A percentile compares a stretch with the other conserved stretches of the same genome.
Conservation (phyloP, 2,329 filamentous ascomycete species). For the Lachnum nothofagi region DNA sequence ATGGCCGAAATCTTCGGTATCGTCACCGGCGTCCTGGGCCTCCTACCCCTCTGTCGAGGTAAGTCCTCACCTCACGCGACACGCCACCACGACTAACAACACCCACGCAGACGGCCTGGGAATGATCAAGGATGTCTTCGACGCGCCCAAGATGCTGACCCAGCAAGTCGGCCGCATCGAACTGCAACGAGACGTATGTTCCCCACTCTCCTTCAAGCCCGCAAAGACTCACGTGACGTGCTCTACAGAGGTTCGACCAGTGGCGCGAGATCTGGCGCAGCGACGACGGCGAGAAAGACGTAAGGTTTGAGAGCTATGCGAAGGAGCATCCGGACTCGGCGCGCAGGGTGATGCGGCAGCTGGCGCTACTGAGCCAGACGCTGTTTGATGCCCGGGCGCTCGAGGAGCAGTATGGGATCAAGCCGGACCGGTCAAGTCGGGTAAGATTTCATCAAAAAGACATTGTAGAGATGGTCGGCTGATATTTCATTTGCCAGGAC, state of each 20-base stretch:
- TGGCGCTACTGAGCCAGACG: conserved; percentile 21
- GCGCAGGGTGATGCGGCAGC: conserved; percentile 17
- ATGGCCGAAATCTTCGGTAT: conserved; percentile 24
- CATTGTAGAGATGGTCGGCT: not conserved
- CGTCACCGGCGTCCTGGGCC: conserved; percentile 21
- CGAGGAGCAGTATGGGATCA: conserved; percentile 27
- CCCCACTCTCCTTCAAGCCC: not conserved
- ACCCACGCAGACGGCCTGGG: conserved; percentile 21
- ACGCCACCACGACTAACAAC: not conserved
- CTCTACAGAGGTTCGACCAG: conserved; percentile 24
- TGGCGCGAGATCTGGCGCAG: conserved; percentile 27
- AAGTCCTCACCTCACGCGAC: conserved; percentile 5
- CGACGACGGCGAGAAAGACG: conserved; percentile 21
- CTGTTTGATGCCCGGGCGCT: conserved; percentile 23
- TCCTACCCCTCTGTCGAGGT: conserved; percentile 26
- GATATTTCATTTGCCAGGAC: conserved; percentile 15
- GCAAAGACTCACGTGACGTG: conserved; percentile 17
- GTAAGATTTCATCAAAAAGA: conserved; percentile 8
- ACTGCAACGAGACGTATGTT: conserved; percentile 24
- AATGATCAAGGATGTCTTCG: conserved; percentile 25
- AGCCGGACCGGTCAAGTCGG: conserved; percentile 19
- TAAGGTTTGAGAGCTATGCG: conserved; percentile 24
- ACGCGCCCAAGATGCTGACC: conserved; percentile 15
- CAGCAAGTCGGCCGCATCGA: conserved; percentile 25
- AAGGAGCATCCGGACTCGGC: conserved; percentile 20